These are phyloP conservation scores for Harrya chromipes DNA, from an alignment of 768 basidiomycete genomes.

Conservation along the genomic window DNA sequence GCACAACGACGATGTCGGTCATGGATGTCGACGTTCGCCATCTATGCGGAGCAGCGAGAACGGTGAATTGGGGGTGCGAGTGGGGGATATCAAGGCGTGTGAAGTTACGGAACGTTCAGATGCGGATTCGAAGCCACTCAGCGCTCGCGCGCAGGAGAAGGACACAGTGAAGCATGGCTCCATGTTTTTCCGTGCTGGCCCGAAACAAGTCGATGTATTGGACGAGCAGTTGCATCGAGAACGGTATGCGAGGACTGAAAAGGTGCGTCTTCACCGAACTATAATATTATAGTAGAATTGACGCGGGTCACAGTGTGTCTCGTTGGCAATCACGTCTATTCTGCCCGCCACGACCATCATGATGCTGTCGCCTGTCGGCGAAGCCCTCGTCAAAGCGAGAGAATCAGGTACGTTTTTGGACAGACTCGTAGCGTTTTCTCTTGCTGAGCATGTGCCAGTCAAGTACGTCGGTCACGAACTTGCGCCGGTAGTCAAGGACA, in stretches of 20 bases:
- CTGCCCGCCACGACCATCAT: slow-evolving; percentile 15
- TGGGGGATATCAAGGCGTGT: background rate
- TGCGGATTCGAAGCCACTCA: background rate
- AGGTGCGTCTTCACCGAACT: slow-evolving; percentile 4
- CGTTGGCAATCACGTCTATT: slow-evolving; percentile 28
- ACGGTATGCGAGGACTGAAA: slow-evolving; percentile 31
- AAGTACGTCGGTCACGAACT: slow-evolving; percentile 34
- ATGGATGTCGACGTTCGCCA: background rate
- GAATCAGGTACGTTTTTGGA: slow-evolving; percentile 15
- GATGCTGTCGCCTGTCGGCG: slow-evolving; percentile 24
- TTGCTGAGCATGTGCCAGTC: slow-evolving; percentile 16
- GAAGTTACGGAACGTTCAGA: background rate
- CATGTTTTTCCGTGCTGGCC: slow-evolving; percentile 15
- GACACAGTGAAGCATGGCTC: slow-evolving; percentile 32
- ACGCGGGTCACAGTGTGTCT: slow-evolving; percentile 16
- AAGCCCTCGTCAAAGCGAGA: slow-evolving; percentile 18
- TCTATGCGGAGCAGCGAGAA: background rate
- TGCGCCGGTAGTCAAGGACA: slow-evolving; percentile 35
- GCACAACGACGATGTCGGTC: background rate
- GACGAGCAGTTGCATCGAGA: slow-evolving; percentile 10
- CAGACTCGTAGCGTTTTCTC: background rate
- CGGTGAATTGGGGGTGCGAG: background rate
- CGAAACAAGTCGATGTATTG: slow-evolving; percentile 17
- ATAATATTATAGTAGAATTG: no score
- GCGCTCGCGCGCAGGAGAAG: slow-evolving; percentile 1